A percentile compares a stretch with the other conserved stretches of the same genome.
Conservation (phyloP, 768 basidiomycete genomes). For the Tricholoma saponaceum region DNA sequence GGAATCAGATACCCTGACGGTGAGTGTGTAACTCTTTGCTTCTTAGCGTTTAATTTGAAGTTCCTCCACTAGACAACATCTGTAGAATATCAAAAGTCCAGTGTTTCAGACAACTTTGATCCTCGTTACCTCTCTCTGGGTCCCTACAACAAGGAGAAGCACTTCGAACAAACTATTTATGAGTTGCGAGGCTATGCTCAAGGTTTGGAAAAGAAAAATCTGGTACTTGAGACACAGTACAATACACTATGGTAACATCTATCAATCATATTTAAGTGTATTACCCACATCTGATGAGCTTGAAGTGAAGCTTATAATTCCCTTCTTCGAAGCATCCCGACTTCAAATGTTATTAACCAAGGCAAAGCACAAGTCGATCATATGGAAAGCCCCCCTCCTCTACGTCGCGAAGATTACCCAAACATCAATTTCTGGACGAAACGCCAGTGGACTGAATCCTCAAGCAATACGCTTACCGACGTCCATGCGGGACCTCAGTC, state of each 20-base stretch:
- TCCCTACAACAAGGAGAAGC: background rate
- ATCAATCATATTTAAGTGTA: background rate
- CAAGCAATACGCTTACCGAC: background rate
- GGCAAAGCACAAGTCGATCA: background rate
- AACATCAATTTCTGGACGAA: slow-evolving; percentile 10
- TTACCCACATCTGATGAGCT: background rate
- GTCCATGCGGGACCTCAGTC: background rate
- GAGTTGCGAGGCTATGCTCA: background rate
- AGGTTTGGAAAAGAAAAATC: background rate
- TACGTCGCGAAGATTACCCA: slow-evolving; percentile 4
- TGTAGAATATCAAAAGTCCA: background rate
- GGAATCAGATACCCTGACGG: background rate
- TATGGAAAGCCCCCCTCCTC: background rate
- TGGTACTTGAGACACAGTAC: slow-evolving; percentile 1
- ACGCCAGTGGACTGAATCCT: background rate
- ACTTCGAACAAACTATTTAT: background rate
- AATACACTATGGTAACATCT: background rate
- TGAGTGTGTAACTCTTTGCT: background rate
- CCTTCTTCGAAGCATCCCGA: background rate
- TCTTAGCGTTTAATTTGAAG: background rate
- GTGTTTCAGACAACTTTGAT: background rate
- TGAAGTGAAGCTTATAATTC: background rate
- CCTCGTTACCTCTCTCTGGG: background rate
- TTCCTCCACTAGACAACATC: background rate
- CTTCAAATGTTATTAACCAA: background rate